phyloP scores from a whole-genome alignment of 2,329 filamentous ascomycete genomes.

The Diaporthe batatas region DNA sequence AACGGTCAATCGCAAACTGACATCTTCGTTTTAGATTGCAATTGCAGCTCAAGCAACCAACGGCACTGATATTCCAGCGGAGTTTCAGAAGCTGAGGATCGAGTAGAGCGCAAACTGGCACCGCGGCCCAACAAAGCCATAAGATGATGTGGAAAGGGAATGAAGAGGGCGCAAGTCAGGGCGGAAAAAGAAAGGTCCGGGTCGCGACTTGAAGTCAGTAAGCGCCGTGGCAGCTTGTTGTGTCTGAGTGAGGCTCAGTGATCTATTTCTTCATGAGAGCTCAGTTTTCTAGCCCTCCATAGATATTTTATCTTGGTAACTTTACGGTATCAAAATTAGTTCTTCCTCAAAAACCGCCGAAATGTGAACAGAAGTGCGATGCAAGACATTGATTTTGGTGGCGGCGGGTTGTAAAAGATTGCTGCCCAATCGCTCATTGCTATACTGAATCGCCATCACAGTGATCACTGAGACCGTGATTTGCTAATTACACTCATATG shows the following conservation, averaged over 20 bases:
- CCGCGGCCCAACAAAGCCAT: too few relatives aligned
- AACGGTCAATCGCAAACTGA: background rate
- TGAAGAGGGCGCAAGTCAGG: too few relatives aligned
- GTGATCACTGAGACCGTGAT: too few relatives aligned
- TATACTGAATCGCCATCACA: too few relatives aligned
- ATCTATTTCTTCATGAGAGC: background rate
- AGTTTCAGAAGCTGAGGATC: slow-evolving; percentile 13
- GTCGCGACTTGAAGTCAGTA: background rate
- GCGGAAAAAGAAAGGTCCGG: background rate
- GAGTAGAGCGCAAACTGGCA: background rate
- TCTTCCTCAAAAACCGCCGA: too few relatives aligned
- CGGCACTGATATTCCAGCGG: background rate
- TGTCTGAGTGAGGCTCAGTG: too few relatives aligned
- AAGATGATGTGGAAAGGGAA: too few relatives aligned
- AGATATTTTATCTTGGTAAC: background rate
- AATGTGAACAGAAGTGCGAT: too few relatives aligned
- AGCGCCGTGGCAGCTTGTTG: background rate
- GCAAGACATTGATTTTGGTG: too few relatives aligned
- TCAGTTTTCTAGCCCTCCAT: background rate
- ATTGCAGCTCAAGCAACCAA: background rate
- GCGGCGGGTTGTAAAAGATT: too few relatives aligned
- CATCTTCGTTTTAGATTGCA: background rate
- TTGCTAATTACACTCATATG: too few relatives aligned
- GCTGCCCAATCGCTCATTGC: too few relatives aligned
- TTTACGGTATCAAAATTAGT: background rate